Evolutionary conservation across 1,139 yeast genomes (phyloP).

Genomic region (Blastobotrys aristatus): DNA sequence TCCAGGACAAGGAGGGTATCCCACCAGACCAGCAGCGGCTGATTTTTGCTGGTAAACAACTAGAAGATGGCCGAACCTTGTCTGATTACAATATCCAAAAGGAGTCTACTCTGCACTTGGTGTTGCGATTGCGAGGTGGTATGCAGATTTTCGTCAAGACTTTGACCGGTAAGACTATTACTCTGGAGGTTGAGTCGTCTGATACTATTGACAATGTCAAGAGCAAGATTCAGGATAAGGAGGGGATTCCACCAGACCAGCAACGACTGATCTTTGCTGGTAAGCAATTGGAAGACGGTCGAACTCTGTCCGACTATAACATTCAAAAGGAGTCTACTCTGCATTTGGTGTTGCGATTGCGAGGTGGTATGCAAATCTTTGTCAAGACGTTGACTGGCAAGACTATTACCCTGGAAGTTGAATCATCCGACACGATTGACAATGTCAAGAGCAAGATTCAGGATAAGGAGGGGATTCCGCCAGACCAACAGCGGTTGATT

Average conservation of each 20-base stretch:
- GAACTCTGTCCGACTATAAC: slow-evolving; percentile 90
- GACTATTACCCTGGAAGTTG: slow-evolving; percentile 87
- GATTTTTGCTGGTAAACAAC: slow-evolving; percentile 91
- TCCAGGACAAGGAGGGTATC: slow-evolving; percentile 92
- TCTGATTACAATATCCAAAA: slow-evolving; percentile 93
- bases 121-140: slow-evolving; percentile 88
- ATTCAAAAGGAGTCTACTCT: slow-evolving; percentile 90
- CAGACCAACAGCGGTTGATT: slow-evolving; percentile 89
- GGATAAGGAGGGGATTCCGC: slow-evolving; percentile 94
- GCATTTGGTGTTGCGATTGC: slow-evolving; percentile 80
- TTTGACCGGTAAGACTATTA: slow-evolving; percentile 74
- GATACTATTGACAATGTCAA: slow-evolving; percentile 93
- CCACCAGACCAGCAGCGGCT: slow-evolving; percentile 94
- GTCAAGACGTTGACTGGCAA: slow-evolving; percentile 75
- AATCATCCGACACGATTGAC: slow-evolving; percentile 91
- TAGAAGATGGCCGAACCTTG: slow-evolving; percentile 88
- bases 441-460: slow-evolving; percentile 90
- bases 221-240: slow-evolving; percentile 91
- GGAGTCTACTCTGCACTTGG: slow-evolving; percentile 86
- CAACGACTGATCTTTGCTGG: slow-evolving; percentile 91
- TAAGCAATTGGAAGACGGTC: slow-evolving; percentile 91
- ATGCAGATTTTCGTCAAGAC: slow-evolving; percentile 57
- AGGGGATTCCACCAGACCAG: slow-evolving; percentile 93
- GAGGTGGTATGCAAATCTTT: slow-evolving; percentile 49
- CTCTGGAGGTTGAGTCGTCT: slow-evolving; percentile 91